Conservation (phyloP, 2,329 filamentous ascomycete species). For the Plenodomus lindquistii region DNA sequence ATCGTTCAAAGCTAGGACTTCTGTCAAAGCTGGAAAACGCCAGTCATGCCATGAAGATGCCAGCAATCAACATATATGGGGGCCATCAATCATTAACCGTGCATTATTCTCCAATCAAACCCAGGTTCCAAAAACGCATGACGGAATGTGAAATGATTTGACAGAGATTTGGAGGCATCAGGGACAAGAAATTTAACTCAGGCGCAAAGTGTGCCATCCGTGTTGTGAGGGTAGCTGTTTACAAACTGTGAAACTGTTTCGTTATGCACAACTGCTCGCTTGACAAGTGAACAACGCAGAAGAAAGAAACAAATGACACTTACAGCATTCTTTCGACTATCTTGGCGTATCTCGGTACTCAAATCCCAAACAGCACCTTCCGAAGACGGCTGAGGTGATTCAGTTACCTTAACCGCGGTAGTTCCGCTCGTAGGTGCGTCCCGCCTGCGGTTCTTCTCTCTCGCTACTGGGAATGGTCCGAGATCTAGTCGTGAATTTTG, state of each 20-base stretch:
- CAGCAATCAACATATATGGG: not conserved
- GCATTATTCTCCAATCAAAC: not conserved
- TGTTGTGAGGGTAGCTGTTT: slow-evolving; percentile 10
- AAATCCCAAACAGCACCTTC: not conserved
- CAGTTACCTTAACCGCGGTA: not conserved
- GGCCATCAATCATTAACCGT: not conserved
- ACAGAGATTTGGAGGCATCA: not conserved
- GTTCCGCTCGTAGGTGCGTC: not conserved
- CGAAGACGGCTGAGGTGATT: not conserved
- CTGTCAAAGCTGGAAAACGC: not conserved
- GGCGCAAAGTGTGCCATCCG: slow-evolving; percentile 18
- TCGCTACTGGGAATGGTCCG: slow-evolving; percentile 17
- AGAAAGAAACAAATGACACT: slow-evolving; percentile 31
- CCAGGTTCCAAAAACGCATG: not conserved
- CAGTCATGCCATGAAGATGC: not conserved
- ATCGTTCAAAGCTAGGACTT: not conserved
- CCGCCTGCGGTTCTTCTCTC: not conserved
- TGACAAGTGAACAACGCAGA: slow-evolving; percentile 19
- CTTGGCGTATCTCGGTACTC: not conserved
- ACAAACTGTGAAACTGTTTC: slow-evolving; percentile 33
- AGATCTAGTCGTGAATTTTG: slow-evolving; percentile 24
- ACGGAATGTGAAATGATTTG: not conserved
- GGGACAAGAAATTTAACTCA: slow-evolving; percentile 26
- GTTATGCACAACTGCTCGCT: slow-evolving; percentile 20
- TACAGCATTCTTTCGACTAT: slow-evolving; percentile 30